These are phyloP conservation scores for Suillus spraguei DNA, from an alignment of 768 basidiomycete species.

Conservation along the genomic window DNA sequence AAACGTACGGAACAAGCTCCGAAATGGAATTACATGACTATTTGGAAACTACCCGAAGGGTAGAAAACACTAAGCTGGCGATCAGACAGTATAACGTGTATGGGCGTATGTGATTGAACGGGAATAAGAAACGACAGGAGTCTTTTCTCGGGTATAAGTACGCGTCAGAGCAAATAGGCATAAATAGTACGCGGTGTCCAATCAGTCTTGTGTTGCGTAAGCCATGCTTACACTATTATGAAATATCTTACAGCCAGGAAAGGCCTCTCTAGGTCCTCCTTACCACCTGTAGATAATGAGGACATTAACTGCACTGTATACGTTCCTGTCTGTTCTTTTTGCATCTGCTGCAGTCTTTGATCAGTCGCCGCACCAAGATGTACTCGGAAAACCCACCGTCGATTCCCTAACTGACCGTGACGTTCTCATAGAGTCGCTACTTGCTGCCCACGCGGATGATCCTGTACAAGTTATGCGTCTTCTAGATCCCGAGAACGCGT, in stretches of 20 bases:
- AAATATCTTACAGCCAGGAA: not conserved
- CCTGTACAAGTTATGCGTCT: slow-evolving; percentile 20
- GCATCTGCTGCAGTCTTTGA: slow-evolving; percentile 1
- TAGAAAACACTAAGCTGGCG: too few relatives aligned
- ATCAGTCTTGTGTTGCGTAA: too few relatives aligned
- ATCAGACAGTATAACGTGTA: too few relatives aligned
- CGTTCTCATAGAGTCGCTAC: slow-evolving; percentile 8
- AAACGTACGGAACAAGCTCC: too few relatives aligned
- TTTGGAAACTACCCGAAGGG: too few relatives aligned
- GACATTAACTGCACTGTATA: not conserved
- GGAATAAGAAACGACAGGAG: too few relatives aligned
- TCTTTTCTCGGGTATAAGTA: too few relatives aligned
- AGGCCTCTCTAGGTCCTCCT: not conserved
- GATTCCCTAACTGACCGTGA: slow-evolving; percentile 3
- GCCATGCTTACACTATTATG: too few relatives aligned
- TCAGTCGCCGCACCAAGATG: not conserved
- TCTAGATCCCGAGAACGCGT: slow-evolving; percentile 17
- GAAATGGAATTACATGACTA: too few relatives aligned
- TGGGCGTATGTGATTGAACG: too few relatives aligned
- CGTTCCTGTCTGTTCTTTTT: not conserved
- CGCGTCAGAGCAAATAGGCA: too few relatives aligned
- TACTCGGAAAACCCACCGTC: not conserved
- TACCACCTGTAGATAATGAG: not conserved
- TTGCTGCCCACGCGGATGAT: slow-evolving; percentile 19
- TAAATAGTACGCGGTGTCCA: too few relatives aligned